Evolutionary conservation across 306 rosid species (phyloP).

Genomic region (Vigna trinervia): DNA sequence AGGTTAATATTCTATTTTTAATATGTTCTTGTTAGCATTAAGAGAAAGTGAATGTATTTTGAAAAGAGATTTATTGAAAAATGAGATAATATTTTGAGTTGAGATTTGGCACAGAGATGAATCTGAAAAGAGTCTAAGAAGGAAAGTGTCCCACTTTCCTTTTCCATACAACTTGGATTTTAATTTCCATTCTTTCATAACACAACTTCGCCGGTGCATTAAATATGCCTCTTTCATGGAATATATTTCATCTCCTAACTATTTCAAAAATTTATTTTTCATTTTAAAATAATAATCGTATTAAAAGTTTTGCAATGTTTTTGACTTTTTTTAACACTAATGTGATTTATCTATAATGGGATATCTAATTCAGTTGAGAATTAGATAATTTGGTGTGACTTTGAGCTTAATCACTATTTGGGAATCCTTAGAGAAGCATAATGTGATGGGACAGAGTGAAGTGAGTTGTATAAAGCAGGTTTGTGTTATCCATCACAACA

Average conservation of each 20-base stretch:
- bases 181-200: neutral
- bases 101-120: neutral
- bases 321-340: too few relatives aligned
- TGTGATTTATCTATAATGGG: neutral
- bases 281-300: too few relatives aligned
- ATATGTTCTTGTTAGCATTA: too few relatives aligned
- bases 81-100: neutral
- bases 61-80: neutral
- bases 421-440: neutral
- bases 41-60: neutral
- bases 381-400: neutral
- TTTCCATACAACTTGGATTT: slow-evolving; percentile 37
- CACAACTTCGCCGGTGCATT: too few relatives aligned
- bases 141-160: slow-evolving; percentile 39
- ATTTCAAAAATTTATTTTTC: too few relatives aligned
- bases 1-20: too few relatives aligned
- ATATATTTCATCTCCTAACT: too few relatives aligned
- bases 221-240: too few relatives aligned
- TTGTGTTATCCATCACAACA: neutral
- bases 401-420: neutral
- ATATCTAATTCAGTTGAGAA: neutral
- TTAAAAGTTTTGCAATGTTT: too few relatives aligned
- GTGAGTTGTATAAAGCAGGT: neutral
- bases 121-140: neutral
- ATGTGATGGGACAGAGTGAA: neutral